Evolutionary conservation across 768 basidiomycete species (phyloP).

Genomic region (Lactifluus pinguis): DNA sequence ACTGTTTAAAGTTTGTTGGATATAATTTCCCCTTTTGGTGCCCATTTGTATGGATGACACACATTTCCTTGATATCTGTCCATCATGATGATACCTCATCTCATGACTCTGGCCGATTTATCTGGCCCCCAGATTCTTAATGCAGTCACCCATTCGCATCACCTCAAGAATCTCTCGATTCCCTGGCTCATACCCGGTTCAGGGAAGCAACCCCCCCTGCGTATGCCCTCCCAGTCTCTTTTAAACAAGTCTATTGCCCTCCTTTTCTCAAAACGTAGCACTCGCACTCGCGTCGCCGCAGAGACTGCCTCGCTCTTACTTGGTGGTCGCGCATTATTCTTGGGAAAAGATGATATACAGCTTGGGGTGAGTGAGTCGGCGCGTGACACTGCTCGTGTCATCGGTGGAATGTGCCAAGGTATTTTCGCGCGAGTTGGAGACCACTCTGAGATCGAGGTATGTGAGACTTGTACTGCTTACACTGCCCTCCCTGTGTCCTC

Average conservation of each 20-base stretch:
- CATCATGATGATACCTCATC: slow-evolving; percentile 41
- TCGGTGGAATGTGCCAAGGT: slow-evolving; percentile 93
- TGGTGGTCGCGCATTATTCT: slow-evolving; percentile 84
- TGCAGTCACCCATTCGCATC: slow-evolving; percentile 53
- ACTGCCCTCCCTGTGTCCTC: not conserved
- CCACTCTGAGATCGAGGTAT: slow-evolving; percentile 87
- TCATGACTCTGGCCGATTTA: slow-evolving; percentile 88
- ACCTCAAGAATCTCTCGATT: slow-evolving; percentile 51
- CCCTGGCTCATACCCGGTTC: slow-evolving; percentile 47
- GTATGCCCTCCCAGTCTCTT: slow-evolving; percentile 64
- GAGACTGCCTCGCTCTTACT: slow-evolving; percentile 75
- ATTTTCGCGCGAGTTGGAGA: slow-evolving; percentile 94
- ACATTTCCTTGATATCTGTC: no score
- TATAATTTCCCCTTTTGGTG: no score
- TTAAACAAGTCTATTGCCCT: slow-evolving; percentile 81
- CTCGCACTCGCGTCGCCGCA: slow-evolving; percentile 80
- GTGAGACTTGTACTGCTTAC: slow-evolving; percentile 17
- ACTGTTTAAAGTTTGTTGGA: no score
- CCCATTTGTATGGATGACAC: no score
- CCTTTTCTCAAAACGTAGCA: slow-evolving; percentile 88
- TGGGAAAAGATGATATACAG: slow-evolving; percentile 87
- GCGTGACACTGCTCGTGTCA: slow-evolving; percentile 78
- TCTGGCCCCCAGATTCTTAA: slow-evolving; percentile 61
- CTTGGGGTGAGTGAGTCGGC: slow-evolving; percentile 89
- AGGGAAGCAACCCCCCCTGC: slow-evolving; percentile 29